Percentiles rank a stretch among this genome's conserved stretches.
These are phyloP conservation scores for Lotmaria passim DNA, from an alignment of 208 protist species.

Conservation along the genomic window DNA sequence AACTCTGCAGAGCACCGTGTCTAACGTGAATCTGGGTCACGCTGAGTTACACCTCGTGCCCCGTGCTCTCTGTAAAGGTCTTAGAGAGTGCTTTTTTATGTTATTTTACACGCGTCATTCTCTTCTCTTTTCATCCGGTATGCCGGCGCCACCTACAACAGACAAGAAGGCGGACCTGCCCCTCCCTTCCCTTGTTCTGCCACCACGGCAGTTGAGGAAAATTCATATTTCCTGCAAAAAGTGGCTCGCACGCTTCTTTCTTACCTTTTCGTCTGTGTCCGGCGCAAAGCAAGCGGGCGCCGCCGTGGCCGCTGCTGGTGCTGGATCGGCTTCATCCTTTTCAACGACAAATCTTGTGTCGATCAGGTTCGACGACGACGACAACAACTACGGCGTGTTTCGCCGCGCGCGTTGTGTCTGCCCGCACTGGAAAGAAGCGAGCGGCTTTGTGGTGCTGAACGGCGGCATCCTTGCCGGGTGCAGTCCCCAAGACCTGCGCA, in stretches of 20 bases:
- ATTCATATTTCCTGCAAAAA: constrained; percentile 18
- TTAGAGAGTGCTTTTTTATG: no score
- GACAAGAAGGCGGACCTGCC: not conserved
- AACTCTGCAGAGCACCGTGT: constrained; percentile 1
- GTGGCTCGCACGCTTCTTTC: constrained; percentile 31
- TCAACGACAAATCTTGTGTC: not conserved
- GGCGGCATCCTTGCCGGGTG: constrained; percentile 56
- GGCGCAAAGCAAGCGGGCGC: not conserved
- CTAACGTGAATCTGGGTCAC: no score
- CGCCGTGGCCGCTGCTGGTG: not conserved
- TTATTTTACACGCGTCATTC: no score
- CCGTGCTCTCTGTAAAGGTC: no score
- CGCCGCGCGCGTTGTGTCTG: not conserved
- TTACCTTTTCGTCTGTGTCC: not conserved
- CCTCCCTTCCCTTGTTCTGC: constrained; percentile 15
- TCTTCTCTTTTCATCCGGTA: no score
- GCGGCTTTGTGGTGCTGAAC: constrained; percentile 69
- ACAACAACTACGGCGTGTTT: not conserved
- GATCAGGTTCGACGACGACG: no score
- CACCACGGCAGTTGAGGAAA: constrained; percentile 33
- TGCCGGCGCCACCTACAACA: not conserved
- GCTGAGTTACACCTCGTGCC: no score
- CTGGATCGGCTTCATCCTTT: not conserved
- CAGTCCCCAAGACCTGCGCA: constrained; percentile 46
- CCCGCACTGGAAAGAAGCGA: not conserved